Evolutionary conservation across 148 eudicot genomes (phyloP), one percentile per base, ranked within the genome.

Genomic region (Camellia granthamiana): DNA sequence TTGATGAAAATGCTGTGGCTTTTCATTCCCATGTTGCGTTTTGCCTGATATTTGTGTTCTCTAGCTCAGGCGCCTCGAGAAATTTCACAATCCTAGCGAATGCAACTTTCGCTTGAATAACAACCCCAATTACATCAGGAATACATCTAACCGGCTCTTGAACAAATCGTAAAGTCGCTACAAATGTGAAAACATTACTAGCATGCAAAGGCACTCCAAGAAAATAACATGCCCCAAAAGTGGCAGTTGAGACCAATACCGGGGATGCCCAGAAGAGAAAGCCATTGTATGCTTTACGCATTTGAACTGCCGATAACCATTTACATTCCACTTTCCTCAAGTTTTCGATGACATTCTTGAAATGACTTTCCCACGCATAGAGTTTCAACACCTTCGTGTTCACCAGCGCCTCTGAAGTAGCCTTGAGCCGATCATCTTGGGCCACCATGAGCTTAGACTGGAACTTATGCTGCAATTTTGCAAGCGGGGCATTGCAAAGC

Each of bases 181-280:
- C 93, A 70, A 95, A 95, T 13, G 98, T 93, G 82, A 95, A 95
- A 19, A 95, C 98, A 65, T 93, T 95, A 78, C 92, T 91, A 21
- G 98, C 95, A 80, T 87, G 70, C 41, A 95, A 80, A 56, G 97
- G 94, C 38, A 95, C 73, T 0, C 85, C 82, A 74, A 95, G 87
- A 68, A 93, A 81, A 78, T 93, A 95, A 76, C 98, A 95, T 5
- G 96, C 92, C 72, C 89, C 94, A 65, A 95, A 93, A 63, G 98
- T 93, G 54, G 93, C 96, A 60, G 92, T 81, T 13, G 97, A 93
- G 64, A 95, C 94, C 64, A 93, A 72, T 2, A 93, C 91, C 60
- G 98, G 98, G 6, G 97, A 89, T 19, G 90, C 78, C 98, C 97
- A 93, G 79, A 95, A 93, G 18, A 95, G 86, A 81, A 89, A 80